Percentiles rank a stretch among this genome's conserved stretches.
Evolutionary conservation across 1,284 basidiomycete species (phyloP).

Genomic region (Rhodotorula mucilaginosa): DNA sequence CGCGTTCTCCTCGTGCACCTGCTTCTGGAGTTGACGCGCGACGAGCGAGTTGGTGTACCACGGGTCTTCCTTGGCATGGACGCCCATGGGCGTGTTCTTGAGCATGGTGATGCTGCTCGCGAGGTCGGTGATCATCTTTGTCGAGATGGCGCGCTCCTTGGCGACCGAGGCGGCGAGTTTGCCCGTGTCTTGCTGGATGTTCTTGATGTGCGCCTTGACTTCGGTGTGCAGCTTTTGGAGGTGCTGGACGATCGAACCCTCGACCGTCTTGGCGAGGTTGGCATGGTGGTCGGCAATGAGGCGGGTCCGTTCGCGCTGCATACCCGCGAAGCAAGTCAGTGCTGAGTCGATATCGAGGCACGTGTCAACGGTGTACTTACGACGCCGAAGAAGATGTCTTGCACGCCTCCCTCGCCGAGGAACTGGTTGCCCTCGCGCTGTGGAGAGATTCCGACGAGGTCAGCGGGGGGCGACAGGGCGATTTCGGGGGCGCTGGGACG

Average conservation of each 20-base stretch:
- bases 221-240: slow-evolving; percentile 89
- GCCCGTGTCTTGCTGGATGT: slow-evolving; percentile 52
- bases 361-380: slow-evolving; percentile 8
- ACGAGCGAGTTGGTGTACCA: slow-evolving; percentile 76
- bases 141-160: slow-evolving; percentile 86
- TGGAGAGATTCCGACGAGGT: neutral
- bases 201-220: slow-evolving; percentile 95
- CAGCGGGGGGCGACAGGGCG: no score
- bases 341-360: neutral
- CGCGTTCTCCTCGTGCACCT: slow-evolving; percentile 93
- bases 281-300: slow-evolving; percentile 94
- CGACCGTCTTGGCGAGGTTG: slow-evolving; percentile 91
- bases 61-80: slow-evolving; percentile 80
- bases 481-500: neutral
- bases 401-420: slow-evolving; percentile 82
- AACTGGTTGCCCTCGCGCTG: slow-evolving; percentile 60
- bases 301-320: slow-evolving; percentile 75
- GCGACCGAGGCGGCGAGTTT: slow-evolving; percentile 92
- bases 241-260: slow-evolving; percentile 96
- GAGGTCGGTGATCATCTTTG: slow-evolving; percentile 82
- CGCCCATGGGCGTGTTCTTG: slow-evolving; percentile 91
- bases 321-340: neutral
- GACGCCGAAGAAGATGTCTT: slow-evolving; percentile 92
- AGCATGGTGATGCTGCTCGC: slow-evolving; percentile 80
- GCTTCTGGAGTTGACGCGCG: slow-evolving; percentile 78